Evolutionary conservation across 495 filamentous ascomycete species (phyloP).

Genomic region (Astrothelium subdiscretum): DNA sequence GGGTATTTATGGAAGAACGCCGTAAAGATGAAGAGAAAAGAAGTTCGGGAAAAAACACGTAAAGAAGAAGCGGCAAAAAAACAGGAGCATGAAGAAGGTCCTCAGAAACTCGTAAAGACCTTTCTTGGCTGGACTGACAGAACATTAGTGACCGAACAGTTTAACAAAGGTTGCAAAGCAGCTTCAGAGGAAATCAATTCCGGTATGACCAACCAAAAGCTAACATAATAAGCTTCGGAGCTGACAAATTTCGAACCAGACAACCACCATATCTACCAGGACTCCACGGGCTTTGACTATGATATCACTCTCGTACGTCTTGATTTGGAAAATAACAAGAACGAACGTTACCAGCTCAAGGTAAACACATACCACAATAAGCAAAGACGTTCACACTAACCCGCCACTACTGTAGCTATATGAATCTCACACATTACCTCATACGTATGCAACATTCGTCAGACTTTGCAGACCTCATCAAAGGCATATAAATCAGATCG

Average conservation of each 20-base stretch:
- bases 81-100: conserved; percentile 2
- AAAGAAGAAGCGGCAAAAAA: conserved; percentile 16
- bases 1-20: conserved; percentile 34
- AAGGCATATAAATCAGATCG: conserved; percentile 14
- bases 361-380: conserved; percentile 15
- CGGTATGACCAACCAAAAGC: conserved; percentile 9
- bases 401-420: conserved; percentile 35
- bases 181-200: conserved; percentile 14
- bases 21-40: conserved; percentile 9
- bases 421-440: conserved; percentile 36
- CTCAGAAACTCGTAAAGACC: background rate
- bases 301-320: conserved; percentile 36
- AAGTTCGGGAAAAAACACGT: conserved; percentile 18
- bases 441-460: conserved; percentile 31
- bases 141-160: background rate
- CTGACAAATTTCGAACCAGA: conserved; percentile 20
- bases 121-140: background rate
- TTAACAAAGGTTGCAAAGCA: background rate
- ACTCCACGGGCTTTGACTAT: conserved; percentile 38
- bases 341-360: conserved; percentile 30
- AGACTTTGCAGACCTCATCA: conserved; percentile 14
- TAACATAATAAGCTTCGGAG: background rate
- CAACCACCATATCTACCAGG: conserved; percentile 37
- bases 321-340: conserved; percentile 28
- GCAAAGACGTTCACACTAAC: background rate